phyloP scores from a whole-genome alignment of 2,329 filamentous ascomycete genomes.

The Paecilomyces formosus region DNA sequence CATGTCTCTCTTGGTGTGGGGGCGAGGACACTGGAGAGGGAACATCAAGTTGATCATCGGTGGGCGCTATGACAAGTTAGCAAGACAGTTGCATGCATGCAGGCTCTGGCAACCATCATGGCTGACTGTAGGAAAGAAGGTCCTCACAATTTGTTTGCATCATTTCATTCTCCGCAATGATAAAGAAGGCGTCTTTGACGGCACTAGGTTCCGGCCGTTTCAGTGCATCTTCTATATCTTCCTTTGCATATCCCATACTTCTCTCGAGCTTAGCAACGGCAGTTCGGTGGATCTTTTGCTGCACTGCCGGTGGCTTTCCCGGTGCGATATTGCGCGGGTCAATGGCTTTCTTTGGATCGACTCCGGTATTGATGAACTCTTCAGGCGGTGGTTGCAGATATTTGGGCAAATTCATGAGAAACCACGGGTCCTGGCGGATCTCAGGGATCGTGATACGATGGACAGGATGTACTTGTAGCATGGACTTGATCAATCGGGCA shows the following conservation, averaged over 20 bases:
- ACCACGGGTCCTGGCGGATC: slow-evolving; percentile 91
- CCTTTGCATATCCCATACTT: slow-evolving; percentile 94
- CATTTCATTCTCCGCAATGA: slow-evolving; percentile 93
- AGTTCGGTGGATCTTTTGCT: slow-evolving; percentile 83
- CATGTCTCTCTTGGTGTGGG: slow-evolving; percentile 20
- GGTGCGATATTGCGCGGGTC: slow-evolving; percentile 74
- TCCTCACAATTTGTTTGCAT: slow-evolving; percentile 89
- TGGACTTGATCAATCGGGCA: slow-evolving; percentile 66
- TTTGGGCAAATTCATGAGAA: slow-evolving; percentile 72
- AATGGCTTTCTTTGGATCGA: slow-evolving; percentile 87
- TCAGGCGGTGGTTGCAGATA: slow-evolving; percentile 85
- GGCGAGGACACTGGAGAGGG: slow-evolving; percentile 14
- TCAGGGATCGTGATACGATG: slow-evolving; percentile 90
- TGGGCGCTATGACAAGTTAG: slow-evolving; percentile 21
- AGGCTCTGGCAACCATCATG: not conserved
- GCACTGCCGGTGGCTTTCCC: slow-evolving; percentile 66
- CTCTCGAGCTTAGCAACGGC: slow-evolving; percentile 94
- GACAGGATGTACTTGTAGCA: slow-evolving; percentile 92
- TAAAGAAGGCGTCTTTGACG: slow-evolving; percentile 98
- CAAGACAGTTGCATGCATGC: slow-evolving; percentile 3
- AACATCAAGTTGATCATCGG: slow-evolving; percentile 22
- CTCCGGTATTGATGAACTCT: slow-evolving; percentile 89
- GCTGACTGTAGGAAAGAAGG: not conserved
- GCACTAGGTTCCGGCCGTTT: slow-evolving; percentile 89
- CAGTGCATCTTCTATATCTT: slow-evolving; percentile 90